phyloP scores from a whole-genome alignment of 352 stramenopile species.

The Lagenidium giganteum region DNA sequence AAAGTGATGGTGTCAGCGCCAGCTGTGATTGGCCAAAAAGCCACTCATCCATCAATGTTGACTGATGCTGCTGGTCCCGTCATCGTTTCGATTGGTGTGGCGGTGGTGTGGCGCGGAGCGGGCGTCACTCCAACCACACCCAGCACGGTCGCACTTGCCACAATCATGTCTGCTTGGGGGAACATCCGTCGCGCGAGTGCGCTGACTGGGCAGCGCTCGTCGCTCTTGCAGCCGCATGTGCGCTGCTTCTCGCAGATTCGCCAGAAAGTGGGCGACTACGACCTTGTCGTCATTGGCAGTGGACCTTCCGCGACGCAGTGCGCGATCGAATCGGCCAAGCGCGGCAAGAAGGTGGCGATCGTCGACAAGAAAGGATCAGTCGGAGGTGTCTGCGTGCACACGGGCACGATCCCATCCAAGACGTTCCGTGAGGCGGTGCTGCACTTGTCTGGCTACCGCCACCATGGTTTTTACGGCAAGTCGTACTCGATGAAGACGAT shows the following conservation, averaged over 20 bases:
- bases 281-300: constrained; percentile 86
- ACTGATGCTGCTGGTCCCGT: too few relatives aligned
- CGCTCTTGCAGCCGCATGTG: constrained; percentile 25
- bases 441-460: constrained; percentile 86
- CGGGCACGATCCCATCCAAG: constrained; percentile 84
- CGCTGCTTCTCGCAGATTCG: too few relatives aligned
- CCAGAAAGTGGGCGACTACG: constrained; percentile 58
- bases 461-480: constrained; percentile 87
- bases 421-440: constrained; percentile 89
- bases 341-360: constrained; percentile 70
- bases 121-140: too few relatives aligned
- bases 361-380: constrained; percentile 63
- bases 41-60: too few relatives aligned
- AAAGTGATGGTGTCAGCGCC: too few relatives aligned
- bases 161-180: too few relatives aligned
- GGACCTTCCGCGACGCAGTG: constrained; percentile 84
- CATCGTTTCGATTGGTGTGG: too few relatives aligned
- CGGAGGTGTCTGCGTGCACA: constrained; percentile 82
- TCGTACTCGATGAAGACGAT: constrained; percentile 80
- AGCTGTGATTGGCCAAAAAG: too few relatives aligned
- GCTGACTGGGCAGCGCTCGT: too few relatives aligned
- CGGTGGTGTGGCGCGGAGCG: too few relatives aligned
- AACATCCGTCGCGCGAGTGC: too few relatives aligned
- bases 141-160: too few relatives aligned
- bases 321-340: constrained; percentile 81